A percentile compares a stretch with the other conserved stretches of the same genome.
Evolutionary conservation across 2,329 filamentous ascomycete species (phyloP).

Genomic region (Epichloe scottii): DNA sequence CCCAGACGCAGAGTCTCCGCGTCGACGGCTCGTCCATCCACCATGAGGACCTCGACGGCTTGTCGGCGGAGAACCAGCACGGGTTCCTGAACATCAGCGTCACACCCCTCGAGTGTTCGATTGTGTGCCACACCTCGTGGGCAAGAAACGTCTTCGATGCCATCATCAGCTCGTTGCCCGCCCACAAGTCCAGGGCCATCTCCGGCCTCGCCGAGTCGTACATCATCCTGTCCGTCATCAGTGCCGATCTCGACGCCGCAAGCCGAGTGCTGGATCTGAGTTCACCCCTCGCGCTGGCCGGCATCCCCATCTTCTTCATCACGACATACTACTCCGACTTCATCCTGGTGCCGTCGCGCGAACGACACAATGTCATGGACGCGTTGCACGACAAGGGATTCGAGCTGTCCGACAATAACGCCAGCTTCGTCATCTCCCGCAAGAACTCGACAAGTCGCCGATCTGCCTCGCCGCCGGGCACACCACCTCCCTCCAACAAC

Average conservation of each 20-base stretch:
- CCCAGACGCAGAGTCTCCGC: slow-evolving; percentile 36
- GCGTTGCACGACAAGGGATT: slow-evolving; percentile 73
- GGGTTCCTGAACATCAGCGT: slow-evolving; percentile 88
- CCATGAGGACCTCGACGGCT: slow-evolving; percentile 29
- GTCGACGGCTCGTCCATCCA: slow-evolving; percentile 21
- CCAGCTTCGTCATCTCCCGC: slow-evolving; percentile 48
- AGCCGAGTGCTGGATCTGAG: slow-evolving; percentile 86
- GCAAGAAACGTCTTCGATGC: slow-evolving; percentile 66
- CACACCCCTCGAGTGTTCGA: slow-evolving; percentile 82
- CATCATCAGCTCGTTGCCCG: slow-evolving; percentile 50
- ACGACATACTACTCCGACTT: slow-evolving; percentile 98
- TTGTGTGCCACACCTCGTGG: slow-evolving; percentile 72
- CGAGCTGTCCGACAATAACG: slow-evolving; percentile 62
- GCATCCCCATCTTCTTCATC: slow-evolving; percentile 96
- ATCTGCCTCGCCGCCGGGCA: slow-evolving; percentile 41
- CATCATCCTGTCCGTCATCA: slow-evolving; percentile 79
- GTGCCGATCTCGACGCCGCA: slow-evolving; percentile 80
- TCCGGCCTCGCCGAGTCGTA: slow-evolving; percentile 75
- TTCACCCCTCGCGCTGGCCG: slow-evolving; percentile 77
- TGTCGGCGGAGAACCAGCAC: slow-evolving; percentile 45
- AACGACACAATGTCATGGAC: slow-evolving; percentile 60
- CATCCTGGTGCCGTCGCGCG: slow-evolving; percentile 73
- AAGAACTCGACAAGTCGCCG: slow-evolving; percentile 15
- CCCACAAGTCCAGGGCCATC: slow-evolving; percentile 38
- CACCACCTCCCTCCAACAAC: slow-evolving; percentile 65